phyloP scores from a whole-genome alignment of 1,284 basidiomycete genomes.

The Ceratobasidium sp. region DNA sequence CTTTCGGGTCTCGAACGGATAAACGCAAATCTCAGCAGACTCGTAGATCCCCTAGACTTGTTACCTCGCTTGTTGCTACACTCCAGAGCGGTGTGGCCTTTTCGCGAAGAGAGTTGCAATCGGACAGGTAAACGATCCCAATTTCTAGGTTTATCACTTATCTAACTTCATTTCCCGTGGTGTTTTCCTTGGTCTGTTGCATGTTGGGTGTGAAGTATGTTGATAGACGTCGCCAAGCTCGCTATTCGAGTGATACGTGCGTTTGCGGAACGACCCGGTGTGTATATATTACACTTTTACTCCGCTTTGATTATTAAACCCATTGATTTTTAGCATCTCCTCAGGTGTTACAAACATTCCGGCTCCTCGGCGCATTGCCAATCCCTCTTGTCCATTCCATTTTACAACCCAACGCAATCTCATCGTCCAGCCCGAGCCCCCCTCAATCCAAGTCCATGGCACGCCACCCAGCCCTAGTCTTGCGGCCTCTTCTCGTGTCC shows the following conservation, averaged over 20 bases:
- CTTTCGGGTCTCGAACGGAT: neutral
- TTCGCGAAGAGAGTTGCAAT: neutral
- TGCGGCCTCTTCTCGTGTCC: constrained; percentile 71
- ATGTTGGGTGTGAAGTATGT: neutral
- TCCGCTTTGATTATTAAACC: neutral
- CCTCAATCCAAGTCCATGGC: constrained; percentile 45
- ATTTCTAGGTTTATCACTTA: neutral
- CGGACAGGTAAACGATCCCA: neutral
- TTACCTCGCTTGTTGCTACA: constrained; percentile 22
- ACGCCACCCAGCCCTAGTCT: constrained; percentile 61
- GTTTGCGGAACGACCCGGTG: constrained; percentile 17
- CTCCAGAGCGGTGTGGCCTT: neutral
- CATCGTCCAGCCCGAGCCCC: constrained; percentile 15
- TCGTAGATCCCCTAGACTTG: neutral
- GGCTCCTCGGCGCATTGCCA: constrained; percentile 30
- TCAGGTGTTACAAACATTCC: constrained; percentile 33
- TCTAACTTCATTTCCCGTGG: neutral
- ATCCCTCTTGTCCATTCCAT: constrained; percentile 14
- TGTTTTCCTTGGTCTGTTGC: neutral
- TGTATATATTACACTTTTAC: neutral
- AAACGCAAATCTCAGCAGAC: constrained; percentile 1
- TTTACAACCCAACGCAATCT: neutral
- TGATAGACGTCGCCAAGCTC: constrained; percentile 12
- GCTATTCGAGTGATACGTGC: neutral
- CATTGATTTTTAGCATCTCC: constrained; percentile 12